These are phyloP conservation scores for Volvox reticuliferus DNA, from an alignment of 139 green algal species.

Conservation along the genomic window DNA sequence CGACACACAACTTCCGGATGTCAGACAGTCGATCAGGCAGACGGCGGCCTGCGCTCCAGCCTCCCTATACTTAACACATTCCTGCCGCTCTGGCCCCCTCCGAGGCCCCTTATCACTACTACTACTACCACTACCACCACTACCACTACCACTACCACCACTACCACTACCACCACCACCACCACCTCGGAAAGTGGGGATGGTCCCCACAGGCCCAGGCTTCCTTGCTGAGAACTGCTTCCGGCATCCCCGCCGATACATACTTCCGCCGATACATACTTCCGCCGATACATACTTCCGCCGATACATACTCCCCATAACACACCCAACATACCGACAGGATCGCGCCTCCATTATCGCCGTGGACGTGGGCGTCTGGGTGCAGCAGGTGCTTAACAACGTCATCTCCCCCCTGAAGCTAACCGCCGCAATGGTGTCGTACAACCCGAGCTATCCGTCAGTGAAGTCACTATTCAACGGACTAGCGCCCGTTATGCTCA, in stretches of 20 bases:
- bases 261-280: too few relatives aligned
- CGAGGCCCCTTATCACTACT: too few relatives aligned
- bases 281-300: background rate
- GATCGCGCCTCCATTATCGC: conserved; percentile 2
- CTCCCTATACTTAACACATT: background rate
- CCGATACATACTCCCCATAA: background rate
- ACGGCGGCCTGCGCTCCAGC: background rate
- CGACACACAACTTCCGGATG: background rate
- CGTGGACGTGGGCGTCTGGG: background rate
- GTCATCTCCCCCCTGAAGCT: background rate
- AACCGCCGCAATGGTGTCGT: background rate
- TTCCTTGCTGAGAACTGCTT: background rate
- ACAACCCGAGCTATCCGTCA: background rate
- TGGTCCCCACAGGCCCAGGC: too few relatives aligned
- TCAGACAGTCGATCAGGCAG: background rate
- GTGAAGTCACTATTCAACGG: background rate
- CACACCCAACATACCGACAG: background rate
- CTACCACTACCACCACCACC: too few relatives aligned
- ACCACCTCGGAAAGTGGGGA: too few relatives aligned
- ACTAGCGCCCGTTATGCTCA: background rate
- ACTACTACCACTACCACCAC: too few relatives aligned
- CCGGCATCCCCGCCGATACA: too few relatives aligned
- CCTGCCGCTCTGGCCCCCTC: too few relatives aligned
- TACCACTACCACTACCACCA: too few relatives aligned
- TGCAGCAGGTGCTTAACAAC: background rate